Percentiles rank a stretch among this genome's conserved stretches.
Conservation (phyloP, 2,329 filamentous ascomycete genomes). For the Talaromyces sp. region DNA sequence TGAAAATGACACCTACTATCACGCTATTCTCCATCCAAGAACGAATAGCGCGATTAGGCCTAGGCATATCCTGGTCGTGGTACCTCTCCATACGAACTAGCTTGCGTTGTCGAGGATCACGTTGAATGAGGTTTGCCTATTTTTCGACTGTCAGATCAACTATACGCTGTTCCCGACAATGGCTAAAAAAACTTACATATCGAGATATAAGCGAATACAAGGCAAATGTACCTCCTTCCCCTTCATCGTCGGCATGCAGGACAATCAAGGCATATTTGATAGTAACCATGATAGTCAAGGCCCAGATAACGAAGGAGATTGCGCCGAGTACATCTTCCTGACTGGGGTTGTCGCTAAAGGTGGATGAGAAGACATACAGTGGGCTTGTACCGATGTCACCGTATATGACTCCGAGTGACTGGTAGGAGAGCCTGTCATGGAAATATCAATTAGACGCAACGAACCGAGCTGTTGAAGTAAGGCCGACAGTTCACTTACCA, state of each 20-base stretch:
- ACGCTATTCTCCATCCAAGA: conserved; percentile 45
- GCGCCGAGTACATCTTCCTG: conserved; percentile 49
- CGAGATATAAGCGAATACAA: conserved; percentile 50
- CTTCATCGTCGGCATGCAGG: conserved; percentile 52
- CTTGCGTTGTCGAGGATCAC: conserved; percentile 47
- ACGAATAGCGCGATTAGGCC: conserved; percentile 40
- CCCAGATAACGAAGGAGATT: conserved; percentile 53
- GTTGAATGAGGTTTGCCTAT: conserved; percentile 49
- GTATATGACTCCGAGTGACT: conserved; percentile 54
- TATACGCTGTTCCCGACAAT: background rate
- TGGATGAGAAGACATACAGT: conserved; percentile 54
- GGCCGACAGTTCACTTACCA: background rate
- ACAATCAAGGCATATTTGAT: conserved; percentile 54
- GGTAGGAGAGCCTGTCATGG: conserved; percentile 45
- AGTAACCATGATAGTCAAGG: conserved; percentile 52
- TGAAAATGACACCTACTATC: conserved; percentile 44
- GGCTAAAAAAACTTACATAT: conserved; percentile 37
- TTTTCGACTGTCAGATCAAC: background rate
- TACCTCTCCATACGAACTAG: conserved; percentile 46
- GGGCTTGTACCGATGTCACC: conserved; percentile 57
- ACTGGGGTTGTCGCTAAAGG: conserved; percentile 43
- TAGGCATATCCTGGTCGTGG: conserved; percentile 41
- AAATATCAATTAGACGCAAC: background rate
- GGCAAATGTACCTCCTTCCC: conserved; percentile 54
- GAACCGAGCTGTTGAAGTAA: background rate